A percentile compares a stretch with the other conserved stretches of the same genome.
Conservation (phyloP, 352 stramenopile species). For the Phytopythium cucurbitacearum region DNA sequence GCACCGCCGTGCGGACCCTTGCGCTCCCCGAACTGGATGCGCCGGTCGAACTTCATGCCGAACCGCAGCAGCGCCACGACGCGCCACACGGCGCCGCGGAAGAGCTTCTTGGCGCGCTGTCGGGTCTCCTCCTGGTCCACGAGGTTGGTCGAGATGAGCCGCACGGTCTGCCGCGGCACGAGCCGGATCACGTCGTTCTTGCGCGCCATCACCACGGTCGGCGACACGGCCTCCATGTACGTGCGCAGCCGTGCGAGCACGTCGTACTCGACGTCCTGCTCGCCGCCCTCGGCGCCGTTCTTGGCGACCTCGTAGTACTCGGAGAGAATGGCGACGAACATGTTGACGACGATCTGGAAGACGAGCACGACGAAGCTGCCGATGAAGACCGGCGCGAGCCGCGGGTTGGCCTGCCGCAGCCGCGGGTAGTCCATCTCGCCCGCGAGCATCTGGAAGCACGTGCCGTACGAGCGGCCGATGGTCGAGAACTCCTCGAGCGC, state of each 20-base stretch:
- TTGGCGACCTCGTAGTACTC: slow-evolving; percentile 86
- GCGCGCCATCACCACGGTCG: slow-evolving; percentile 68
- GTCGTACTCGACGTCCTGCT: slow-evolving; percentile 83
- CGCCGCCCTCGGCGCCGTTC: slow-evolving; percentile 52
- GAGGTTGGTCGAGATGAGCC: slow-evolving; percentile 84
- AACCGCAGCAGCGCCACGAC: slow-evolving; percentile 85
- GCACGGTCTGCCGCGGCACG: slow-evolving; percentile 67
- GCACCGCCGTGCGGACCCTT: slow-evolving; percentile 25
- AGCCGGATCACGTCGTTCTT: slow-evolving; percentile 77
- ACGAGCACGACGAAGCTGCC: slow-evolving; percentile 83
- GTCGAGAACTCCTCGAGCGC: slow-evolving; percentile 81
- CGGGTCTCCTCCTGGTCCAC: slow-evolving; percentile 83
- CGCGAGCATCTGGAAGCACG: slow-evolving; percentile 86
- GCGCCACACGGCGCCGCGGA: slow-evolving; percentile 80
- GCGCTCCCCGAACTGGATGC: slow-evolving; percentile 70
- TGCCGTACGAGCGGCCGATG: slow-evolving; percentile 75
- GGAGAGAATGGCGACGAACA: slow-evolving; percentile 88
- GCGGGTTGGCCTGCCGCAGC: slow-evolving; percentile 74
- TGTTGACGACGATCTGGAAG: slow-evolving; percentile 87
- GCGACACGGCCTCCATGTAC: slow-evolving; percentile 69
- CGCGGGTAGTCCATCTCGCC: slow-evolving; percentile 80
- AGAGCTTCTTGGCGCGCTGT: slow-evolving; percentile 76
- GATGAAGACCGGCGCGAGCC: slow-evolving; percentile 77
- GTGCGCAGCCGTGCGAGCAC: slow-evolving; percentile 74
- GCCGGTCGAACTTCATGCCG: slow-evolving; percentile 84